These are phyloP conservation scores for Cadophora gregata DNA, from an alignment of 2,329 filamentous ascomycete genomes.

Conservation along the genomic window DNA sequence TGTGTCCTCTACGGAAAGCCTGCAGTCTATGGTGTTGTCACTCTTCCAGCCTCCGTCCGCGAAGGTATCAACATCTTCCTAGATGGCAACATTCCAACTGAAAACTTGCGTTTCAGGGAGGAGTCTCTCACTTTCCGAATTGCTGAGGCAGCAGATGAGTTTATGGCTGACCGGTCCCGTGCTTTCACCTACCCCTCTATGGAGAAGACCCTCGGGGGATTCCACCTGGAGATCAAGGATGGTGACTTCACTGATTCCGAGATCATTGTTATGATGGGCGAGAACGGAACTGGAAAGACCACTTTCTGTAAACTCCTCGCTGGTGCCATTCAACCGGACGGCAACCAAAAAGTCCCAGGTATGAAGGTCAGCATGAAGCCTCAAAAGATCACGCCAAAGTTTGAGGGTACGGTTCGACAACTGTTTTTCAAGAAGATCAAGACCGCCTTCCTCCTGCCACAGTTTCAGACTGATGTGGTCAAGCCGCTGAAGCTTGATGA, in stretches of 20 bases:
- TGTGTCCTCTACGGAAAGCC: constrained; percentile 96
- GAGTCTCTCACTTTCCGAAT: constrained; percentile 97
- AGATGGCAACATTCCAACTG: constrained; percentile 95
- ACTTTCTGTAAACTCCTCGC: constrained; percentile 98
- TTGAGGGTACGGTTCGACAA: constrained; percentile 93
- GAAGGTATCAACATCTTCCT: constrained; percentile 99
- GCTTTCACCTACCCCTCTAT: constrained; percentile 88
- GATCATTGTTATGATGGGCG: constrained; percentile 99
- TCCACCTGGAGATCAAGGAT: constrained; percentile 80
- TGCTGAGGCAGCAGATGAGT: constrained; percentile 87
- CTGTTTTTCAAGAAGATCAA: constrained; percentile 99
- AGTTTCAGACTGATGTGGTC: constrained; percentile 99
- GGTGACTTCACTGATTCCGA: constrained; percentile 97
- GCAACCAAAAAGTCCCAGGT: constrained; percentile 75
- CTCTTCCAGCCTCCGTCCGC: constrained; percentile 90
- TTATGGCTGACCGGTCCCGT: constrained; percentile 80
- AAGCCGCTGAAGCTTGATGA: constrained; percentile 99
- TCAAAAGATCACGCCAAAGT: constrained; percentile 98
- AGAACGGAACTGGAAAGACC: constrained; percentile 99
- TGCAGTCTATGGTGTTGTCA: constrained; percentile 97
- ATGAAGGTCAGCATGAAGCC: constrained; percentile 99
- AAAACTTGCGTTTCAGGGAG: constrained; percentile 97
- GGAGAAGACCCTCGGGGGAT: constrained; percentile 90
- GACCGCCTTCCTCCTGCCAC: constrained; percentile 91
- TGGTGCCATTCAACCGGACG: constrained; percentile 90